Evolutionary conservation across 257 asterid genomes (phyloP), one percentile per base, ranked within the genome.

Genomic region (Thymus mandschuricus): DNA sequence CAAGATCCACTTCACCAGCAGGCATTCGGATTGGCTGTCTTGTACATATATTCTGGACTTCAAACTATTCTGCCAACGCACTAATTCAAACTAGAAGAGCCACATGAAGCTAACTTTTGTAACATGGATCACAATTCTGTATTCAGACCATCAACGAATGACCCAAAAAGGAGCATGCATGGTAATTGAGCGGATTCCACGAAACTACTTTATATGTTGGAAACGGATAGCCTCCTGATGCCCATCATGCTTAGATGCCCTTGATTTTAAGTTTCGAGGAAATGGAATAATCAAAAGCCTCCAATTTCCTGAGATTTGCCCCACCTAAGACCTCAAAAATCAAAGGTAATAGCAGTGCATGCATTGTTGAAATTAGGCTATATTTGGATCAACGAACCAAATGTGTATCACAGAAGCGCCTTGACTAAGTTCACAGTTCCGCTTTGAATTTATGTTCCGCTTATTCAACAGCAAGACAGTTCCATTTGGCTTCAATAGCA

Each of bases 311-410:
- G 41, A 52, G 54, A 59, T 43, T 50, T 63, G 73, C 66, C 57
- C 76, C 81, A 82, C 52, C 80, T 65, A 74, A 34, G 38, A 3
- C 81, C 62, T 61, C 77, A 68, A 52, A 71, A 11, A n/a, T 43
- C 65, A 15, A 76, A 65, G 31, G 50, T 46, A 56, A 61, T 27
- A 58, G 74, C 70, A 46, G 70, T 46, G 59, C 66, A 40, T 9
- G 43, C 68, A 67, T 45, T 28, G 69, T 67, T 55, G 64, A 52
- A 34, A 46, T 11, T 27, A 27, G 69, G 33, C 52, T 15, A 30
- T 38, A 55, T 49, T 54, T 58, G 60, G 62, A 49, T 56, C 31
- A 44, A 58, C 43, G 57, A 46, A 58, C 70, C 62, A 68, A 64
- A 48, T 38, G 34, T 69, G 76, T 67, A 76, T 71, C 68, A 30